phyloP scores from a whole-genome alignment of 2,329 filamentous ascomycete species.

The Epichloe uncinata region DNA sequence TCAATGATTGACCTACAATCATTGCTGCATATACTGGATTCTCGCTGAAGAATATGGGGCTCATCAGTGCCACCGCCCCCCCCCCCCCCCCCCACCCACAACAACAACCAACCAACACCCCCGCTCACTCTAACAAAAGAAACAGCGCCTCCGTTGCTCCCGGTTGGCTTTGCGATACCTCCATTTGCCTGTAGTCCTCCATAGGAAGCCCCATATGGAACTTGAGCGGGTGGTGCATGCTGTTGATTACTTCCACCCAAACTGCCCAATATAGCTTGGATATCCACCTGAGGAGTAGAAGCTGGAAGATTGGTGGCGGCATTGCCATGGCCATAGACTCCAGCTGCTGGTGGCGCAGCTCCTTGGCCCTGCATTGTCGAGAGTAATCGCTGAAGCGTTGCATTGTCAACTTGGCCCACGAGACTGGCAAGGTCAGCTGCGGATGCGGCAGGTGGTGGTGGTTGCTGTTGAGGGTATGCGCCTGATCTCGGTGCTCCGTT shows the following conservation, averaged over 20 bases:
- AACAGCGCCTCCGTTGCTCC: conserved; percentile 22
- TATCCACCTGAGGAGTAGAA: conserved; percentile 24
- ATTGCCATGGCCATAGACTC: conserved; percentile 3
- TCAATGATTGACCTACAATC: background rate
- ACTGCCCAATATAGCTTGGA: conserved; percentile 33
- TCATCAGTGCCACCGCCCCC: background rate
- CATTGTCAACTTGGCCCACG: conserved; percentile 54
- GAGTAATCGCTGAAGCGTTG: conserved; percentile 57
- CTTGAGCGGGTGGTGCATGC: conserved; percentile 12
- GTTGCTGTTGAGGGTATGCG: conserved; percentile 22
- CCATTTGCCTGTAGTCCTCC: conserved; percentile 18
- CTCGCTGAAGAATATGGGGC: background rate
- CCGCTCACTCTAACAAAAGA: too few relatives aligned
- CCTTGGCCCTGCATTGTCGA: conserved; percentile 34
- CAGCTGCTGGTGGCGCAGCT: background rate
- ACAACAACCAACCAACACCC: too few relatives aligned
- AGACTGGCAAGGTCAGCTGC: conserved; percentile 46
- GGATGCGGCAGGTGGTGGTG: conserved; percentile 21
- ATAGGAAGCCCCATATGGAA: conserved; percentile 18
- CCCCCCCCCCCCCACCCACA: too few relatives aligned
- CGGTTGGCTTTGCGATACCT: conserved; percentile 9
- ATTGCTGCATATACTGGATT: background rate
- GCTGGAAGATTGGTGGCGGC: conserved; percentile 8
- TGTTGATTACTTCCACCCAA: conserved; percentile 17
- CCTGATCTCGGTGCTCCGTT: conserved; percentile 13